phyloP scores from a whole-genome alignment of 768 basidiomycete species.

The Sarcodon sp. region DNA sequence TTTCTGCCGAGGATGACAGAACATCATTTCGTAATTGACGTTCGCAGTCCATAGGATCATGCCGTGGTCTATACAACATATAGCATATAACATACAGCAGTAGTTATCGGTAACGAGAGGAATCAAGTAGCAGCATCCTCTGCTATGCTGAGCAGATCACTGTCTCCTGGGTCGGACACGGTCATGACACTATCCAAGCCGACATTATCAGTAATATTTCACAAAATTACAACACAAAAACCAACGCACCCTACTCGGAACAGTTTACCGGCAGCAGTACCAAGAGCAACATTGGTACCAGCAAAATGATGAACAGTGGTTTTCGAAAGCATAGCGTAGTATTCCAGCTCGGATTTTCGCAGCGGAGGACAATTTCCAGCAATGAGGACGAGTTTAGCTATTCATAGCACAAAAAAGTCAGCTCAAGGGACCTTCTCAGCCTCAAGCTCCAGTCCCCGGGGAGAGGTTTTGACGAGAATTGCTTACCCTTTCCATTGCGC shows the following conservation, averaged over 20 bases:
- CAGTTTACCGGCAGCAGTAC: slow-evolving; percentile 97
- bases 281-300: slow-evolving; percentile 95
- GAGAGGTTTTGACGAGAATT: slow-evolving; percentile 28
- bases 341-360: slow-evolving; percentile 98
- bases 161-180: slow-evolving; percentile 91
- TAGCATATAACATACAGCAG: neutral
- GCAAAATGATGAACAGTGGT: slow-evolving; percentile 97
- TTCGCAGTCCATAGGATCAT: no score
- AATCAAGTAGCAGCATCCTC: slow-evolving; percentile 55
- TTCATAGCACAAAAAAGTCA: slow-evolving; percentile 32
- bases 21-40: no score
- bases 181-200: slow-evolving; percentile 75
- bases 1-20: no score
- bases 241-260: slow-evolving; percentile 86
- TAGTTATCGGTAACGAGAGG: neutral
- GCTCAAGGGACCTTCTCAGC: slow-evolving; percentile 98
- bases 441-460: slow-evolving; percentile 91
- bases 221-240: slow-evolving; percentile 4
- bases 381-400: slow-evolving; percentile 97
- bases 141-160: slow-evolving; percentile 82
- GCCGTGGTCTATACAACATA: slow-evolving; percentile 7
- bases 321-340: slow-evolving; percentile 99
- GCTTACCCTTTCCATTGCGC: slow-evolving; percentile 93
- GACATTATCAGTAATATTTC: neutral
- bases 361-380: slow-evolving; percentile 99